These are phyloP conservation scores for Bruguiera hainesii DNA, from an alignment of 441 rosid species.

Conservation along the genomic window DNA sequence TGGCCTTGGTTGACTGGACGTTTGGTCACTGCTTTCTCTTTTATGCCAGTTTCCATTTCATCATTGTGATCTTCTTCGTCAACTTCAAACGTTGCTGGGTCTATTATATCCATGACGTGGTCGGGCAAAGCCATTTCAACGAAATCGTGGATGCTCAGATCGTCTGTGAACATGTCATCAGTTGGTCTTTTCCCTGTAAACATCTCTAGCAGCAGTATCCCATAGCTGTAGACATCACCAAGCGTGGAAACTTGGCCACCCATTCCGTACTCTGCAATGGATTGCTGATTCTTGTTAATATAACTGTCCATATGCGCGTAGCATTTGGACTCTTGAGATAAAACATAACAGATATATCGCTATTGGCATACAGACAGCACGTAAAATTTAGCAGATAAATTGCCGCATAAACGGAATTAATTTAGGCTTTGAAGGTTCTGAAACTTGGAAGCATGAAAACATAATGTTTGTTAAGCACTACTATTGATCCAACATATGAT, in stretches of 20 bases:
- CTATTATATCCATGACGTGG: neutral
- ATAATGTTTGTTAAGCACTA: too few species aligned
- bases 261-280: slow-evolving; percentile 9
- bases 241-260: slow-evolving; percentile 1
- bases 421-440: too few species aligned
- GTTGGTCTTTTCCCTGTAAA: slow-evolving; percentile 18
- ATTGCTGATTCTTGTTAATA: too few species aligned
- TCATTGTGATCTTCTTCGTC: neutral
- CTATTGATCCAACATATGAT: too few species aligned
- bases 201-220: slow-evolving; percentile 23
- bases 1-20: neutral
- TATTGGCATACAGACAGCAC: neutral
- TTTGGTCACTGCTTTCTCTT: neutral
- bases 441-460: too few species aligned
- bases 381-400: neutral
- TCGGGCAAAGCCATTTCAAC: slow-evolving; percentile 5
- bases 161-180: slow-evolving; percentile 14
- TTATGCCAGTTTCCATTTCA: neutral
- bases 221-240: slow-evolving; percentile 27
- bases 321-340: neutral
- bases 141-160: slow-evolving; percentile 6
- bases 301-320: slow-evolving; percentile 4
- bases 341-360: neutral
- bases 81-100: neutral
- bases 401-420: too few species aligned